Conservation (phyloP, 345 rosid genomes). For the Hirschfeldia incana region DNA sequence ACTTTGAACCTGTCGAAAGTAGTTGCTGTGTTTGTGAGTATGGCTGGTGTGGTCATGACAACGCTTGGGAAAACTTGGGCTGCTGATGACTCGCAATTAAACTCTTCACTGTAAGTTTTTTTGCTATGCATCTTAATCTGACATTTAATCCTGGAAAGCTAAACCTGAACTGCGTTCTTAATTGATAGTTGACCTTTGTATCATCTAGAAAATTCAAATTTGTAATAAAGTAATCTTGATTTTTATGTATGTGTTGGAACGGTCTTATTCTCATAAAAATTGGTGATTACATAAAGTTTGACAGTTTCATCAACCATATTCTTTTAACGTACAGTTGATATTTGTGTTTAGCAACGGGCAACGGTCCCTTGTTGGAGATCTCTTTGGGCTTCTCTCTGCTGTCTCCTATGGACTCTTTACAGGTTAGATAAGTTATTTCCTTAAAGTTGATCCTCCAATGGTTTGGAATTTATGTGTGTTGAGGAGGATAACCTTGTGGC, state of each 20-base stretch:
- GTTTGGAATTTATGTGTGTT: background rate
- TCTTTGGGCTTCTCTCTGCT: slow-evolving; percentile 96
- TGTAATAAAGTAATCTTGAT: background rate
- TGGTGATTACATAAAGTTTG: slow-evolving; percentile 23
- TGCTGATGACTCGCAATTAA: slow-evolving; percentile 69
- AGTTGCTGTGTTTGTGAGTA: slow-evolving; percentile 86
- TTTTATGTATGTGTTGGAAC: background rate
- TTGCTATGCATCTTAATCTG: background rate
- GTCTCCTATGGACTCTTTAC: slow-evolving; percentile 92
- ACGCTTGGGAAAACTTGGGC: slow-evolving; percentile 98
- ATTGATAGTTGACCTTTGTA: slow-evolving; percentile 4
- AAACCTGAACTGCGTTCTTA: background rate
- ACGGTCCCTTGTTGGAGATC: slow-evolving; percentile 89
- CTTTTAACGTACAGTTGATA: slow-evolving; percentile 51
- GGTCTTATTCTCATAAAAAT: slow-evolving; percentile 14
- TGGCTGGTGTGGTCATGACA: slow-evolving; percentile 98
- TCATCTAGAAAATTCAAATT: background rate
- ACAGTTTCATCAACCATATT: slow-evolving; percentile 33
- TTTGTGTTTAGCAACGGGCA: slow-evolving; percentile 78
- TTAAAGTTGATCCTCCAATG: background rate
- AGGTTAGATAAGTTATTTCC: slow-evolving; percentile 40
- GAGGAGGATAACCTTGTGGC: slow-evolving; percentile 1
- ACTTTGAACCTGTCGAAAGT: slow-evolving; percentile 77
- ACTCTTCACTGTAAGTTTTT: slow-evolving; percentile 59
- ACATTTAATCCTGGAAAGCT: slow-evolving; percentile 9